These are phyloP conservation scores for Castanea crenata DNA, from an alignment of 306 rosid species.

Conservation along the genomic window DNA sequence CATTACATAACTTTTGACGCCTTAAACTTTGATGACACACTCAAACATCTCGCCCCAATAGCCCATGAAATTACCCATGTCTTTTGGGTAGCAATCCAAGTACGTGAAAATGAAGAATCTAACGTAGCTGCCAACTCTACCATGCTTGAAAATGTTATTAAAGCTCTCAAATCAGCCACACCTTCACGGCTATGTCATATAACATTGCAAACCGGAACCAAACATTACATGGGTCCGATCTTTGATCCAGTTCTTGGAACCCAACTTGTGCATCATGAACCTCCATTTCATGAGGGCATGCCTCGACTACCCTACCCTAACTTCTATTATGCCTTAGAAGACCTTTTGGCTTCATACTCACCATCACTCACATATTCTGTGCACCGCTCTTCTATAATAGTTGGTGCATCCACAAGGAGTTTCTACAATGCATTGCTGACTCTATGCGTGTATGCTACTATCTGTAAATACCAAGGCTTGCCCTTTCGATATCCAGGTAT, in stretches of 20 bases:
- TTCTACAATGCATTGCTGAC: too few relatives aligned
- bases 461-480: too few relatives aligned
- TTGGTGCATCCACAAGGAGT: too few relatives aligned
- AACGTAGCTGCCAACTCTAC: constrained; percentile 11
- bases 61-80: constrained; percentile 37
- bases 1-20: constrained; percentile 33
- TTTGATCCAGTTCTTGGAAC: constrained; percentile 1
- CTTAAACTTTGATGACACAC: constrained; percentile 11
- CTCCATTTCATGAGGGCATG: too few relatives aligned
- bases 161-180: background rate
- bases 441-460: too few relatives aligned
- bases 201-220: constrained; percentile 40
- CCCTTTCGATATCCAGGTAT: too few relatives aligned
- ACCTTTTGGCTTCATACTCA: too few relatives aligned
- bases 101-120: constrained; percentile 16
- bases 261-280: too few relatives aligned
- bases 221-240: constrained; percentile 48
- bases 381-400: too few relatives aligned
- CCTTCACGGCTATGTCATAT: constrained; percentile 24
- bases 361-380: too few relatives aligned
- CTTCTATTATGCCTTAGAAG: too few relatives aligned
- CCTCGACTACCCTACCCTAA: too few relatives aligned
- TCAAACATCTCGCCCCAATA: constrained; percentile 25
- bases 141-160: constrained; percentile 32
- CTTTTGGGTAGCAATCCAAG: constrained; percentile 33